A percentile compares a stretch with the other conserved stretches of the same genome.
Evolutionary conservation across 1,139 yeast genomes (phyloP).

Genomic region (Candida anutae): DNA sequence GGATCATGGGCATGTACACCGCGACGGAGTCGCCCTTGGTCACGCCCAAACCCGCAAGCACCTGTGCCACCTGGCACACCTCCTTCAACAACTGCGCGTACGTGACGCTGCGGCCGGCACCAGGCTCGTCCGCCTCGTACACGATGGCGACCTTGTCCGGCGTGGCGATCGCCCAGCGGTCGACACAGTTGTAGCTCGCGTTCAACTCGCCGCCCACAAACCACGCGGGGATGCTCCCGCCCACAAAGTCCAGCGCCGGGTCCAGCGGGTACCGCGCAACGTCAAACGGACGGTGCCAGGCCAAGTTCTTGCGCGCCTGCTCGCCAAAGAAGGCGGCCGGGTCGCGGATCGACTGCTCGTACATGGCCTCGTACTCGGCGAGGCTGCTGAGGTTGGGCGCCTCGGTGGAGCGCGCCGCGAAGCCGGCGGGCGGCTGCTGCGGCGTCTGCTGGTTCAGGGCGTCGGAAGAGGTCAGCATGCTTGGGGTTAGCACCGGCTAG

Average conservation of each 20-base stretch:
- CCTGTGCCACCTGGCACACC: slow-evolving; percentile 64
- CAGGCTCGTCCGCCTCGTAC: slow-evolving; percentile 75
- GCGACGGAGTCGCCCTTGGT: slow-evolving; percentile 81
- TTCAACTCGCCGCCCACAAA: slow-evolving; percentile 70
- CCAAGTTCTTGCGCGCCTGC: slow-evolving; percentile 47
- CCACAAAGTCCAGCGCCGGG: slow-evolving; percentile 43
- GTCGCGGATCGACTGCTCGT: slow-evolving; percentile 59
- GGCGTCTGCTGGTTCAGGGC: slow-evolving; percentile 37
- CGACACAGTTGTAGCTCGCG: slow-evolving; percentile 73
- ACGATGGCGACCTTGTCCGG: slow-evolving; percentile 73
- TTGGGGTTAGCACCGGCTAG: too few relatives aligned
- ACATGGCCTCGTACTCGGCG: slow-evolving; percentile 51
- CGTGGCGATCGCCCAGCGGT: slow-evolving; percentile 65
- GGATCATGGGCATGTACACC: slow-evolving; percentile 81
- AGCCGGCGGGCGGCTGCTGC: slow-evolving; percentile 49
- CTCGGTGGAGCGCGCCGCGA: slow-evolving; percentile 37
- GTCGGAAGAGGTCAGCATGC: too few relatives aligned
- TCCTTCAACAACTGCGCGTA: slow-evolving; percentile 66
- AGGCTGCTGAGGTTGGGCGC: slow-evolving; percentile 44
- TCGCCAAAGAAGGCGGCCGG: slow-evolving; percentile 62
- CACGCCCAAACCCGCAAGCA: slow-evolving; percentile 59
- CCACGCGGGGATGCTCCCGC: slow-evolving; percentile 72
- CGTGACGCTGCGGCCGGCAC: slow-evolving; percentile 54
- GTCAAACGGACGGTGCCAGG: slow-evolving; percentile 61
- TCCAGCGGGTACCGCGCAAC: slow-evolving; percentile 47